Base-by-base conservation (phyloP, 192 early-diverging fungal species). In the Coemansia sp. region DNA sequence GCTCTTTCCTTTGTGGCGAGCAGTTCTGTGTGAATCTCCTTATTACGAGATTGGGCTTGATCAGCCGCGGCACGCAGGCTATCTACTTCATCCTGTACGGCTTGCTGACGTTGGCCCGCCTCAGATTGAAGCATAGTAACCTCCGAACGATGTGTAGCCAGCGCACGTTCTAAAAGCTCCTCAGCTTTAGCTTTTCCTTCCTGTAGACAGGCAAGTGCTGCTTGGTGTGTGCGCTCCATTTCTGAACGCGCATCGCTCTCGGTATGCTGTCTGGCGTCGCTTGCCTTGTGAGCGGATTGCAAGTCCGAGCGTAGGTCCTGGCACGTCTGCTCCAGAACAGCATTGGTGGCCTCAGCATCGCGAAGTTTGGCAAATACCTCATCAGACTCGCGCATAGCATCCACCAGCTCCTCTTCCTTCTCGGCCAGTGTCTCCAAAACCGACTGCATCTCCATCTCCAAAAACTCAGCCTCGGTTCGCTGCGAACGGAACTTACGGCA, bases 381-480 rank as follows among this genome's bases (percentile, higher is more conserved):
- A 16, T 74, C 74, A 0, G 69, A 68, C 56, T 77, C 74, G 56
- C 60, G 67, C 67, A 68, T 53, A 5, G 55, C 28, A 8, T 54
- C 64, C 6, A 58, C 67, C 28, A 82, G 62, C 63, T 78, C 58
- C 23, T 74, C 66, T 53, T 78, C 71, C 54, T 66, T 74, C 28
- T 77, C 60, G 10, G 64, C 54, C 14, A 76, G 68, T 28, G 81
- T 70, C 54, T 74, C 68, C 8, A 60, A 56, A 18, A 56, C 60
- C 4, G 81, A 60, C 26, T 78, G 73, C 38, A 78, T 54, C 65
- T 82, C 81, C 81, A 74, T 47, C 30, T 82, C 81, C 14, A 82
- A 51, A 41, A 78, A 74, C 60, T 71, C 73, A 4, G 81, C 75
- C 48, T 82, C 79, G 7, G 74, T 64, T 7, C 79, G 75, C 57